Conservation (phyloP, 805 yeast genomes). For the Tetrapisispora iriomotensis region DNA sequence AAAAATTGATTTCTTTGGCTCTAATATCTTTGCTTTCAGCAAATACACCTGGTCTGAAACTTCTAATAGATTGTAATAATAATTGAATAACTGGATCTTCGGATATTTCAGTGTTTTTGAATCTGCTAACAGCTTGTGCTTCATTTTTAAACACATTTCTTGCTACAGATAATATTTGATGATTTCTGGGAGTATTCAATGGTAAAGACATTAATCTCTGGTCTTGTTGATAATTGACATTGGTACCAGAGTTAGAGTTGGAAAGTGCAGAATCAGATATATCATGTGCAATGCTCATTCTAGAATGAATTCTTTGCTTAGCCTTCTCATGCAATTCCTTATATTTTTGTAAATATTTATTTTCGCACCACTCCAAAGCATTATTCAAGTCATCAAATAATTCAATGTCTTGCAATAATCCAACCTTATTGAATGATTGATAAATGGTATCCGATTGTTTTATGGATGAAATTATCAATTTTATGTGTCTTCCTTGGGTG, state of each 20-base stretch:
- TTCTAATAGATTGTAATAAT: constrained; percentile 22
- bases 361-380: constrained; percentile 96
- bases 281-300: not conserved
- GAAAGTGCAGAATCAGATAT: not conserved
- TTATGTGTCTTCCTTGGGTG: constrained; percentile 56
- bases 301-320: not conserved
- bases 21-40: constrained; percentile 26
- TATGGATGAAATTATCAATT: constrained; percentile 71
- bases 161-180: constrained; percentile 33
- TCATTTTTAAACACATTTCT: constrained; percentile 27
- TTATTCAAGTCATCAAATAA: constrained; percentile 72
- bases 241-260: not conserved
- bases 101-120: constrained; percentile 12
- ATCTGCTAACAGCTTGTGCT: constrained; percentile 16
- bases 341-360: constrained; percentile 53
- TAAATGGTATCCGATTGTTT: constrained; percentile 55
- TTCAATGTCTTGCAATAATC: constrained; percentile 52
- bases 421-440: constrained; percentile 71
- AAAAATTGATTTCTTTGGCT: constrained; percentile 40
- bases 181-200: constrained; percentile 34
- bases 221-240: not conserved
- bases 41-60: constrained; percentile 19
- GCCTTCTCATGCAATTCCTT: constrained; percentile 26
- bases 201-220: constrained; percentile 16
- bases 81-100: constrained; percentile 21